These are phyloP conservation scores for Venturia oleaginea DNA, from an alignment of 2,329 filamentous ascomycete species.

Conservation along the genomic window DNA sequence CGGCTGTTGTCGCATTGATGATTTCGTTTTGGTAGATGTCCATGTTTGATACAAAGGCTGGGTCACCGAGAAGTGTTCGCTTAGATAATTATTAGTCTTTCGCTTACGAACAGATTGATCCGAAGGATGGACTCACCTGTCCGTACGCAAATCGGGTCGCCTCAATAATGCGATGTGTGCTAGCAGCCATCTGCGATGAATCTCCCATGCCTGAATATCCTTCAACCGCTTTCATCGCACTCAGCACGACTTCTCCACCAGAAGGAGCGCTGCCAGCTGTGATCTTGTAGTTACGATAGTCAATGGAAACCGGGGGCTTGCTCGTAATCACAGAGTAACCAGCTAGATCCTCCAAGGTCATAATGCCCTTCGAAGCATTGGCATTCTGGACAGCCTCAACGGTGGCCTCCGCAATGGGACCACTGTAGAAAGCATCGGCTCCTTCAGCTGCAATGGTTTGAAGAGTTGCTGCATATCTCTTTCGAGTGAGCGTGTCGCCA, in stretches of 20 bases:
- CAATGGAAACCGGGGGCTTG: constrained; percentile 47
- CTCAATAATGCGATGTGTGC: constrained; percentile 76
- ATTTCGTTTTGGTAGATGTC: constrained; percentile 57
- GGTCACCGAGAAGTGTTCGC: constrained; percentile 71
- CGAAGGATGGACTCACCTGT: background rate
- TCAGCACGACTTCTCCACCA: constrained; percentile 68
- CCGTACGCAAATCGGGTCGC: constrained; percentile 86
- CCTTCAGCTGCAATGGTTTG: constrained; percentile 67
- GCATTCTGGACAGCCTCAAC: constrained; percentile 56
- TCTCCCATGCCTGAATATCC: constrained; percentile 59
- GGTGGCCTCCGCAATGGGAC: constrained; percentile 63
- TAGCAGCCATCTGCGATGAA: constrained; percentile 51
- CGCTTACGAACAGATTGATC: background rate
- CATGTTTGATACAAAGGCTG: constrained; percentile 58
- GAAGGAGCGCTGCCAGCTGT: constrained; percentile 64
- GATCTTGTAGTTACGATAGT: constrained; percentile 58
- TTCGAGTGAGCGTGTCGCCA: constrained; percentile 74
- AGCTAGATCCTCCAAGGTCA: constrained; percentile 70
- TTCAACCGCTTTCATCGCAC: constrained; percentile 73
- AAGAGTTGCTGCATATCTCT: constrained; percentile 71
- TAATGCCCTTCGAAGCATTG: constrained; percentile 56
- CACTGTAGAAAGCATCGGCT: constrained; percentile 63
- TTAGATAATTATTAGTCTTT: constrained; percentile 18
- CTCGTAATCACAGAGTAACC: constrained; percentile 63
- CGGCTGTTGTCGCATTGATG: constrained; percentile 52